Conservation (phyloP, 495 filamentous ascomycete species). For the Hypoxylon fragiforme region DNA sequence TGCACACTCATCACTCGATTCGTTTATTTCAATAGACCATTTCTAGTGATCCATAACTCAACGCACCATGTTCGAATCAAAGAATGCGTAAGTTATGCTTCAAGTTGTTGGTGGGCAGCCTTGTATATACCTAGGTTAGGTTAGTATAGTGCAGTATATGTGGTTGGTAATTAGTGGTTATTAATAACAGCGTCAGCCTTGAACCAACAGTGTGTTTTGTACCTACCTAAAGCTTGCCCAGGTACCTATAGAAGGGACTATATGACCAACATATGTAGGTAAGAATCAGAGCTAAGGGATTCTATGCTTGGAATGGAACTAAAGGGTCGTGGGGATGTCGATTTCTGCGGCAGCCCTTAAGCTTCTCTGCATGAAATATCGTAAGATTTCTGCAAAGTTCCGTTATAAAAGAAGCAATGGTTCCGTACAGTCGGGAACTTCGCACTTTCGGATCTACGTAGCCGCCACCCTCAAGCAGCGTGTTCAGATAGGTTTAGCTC, state of each 20-base stretch:
- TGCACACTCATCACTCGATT: too few species aligned
- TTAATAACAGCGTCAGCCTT: neutral
- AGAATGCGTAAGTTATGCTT: too few species aligned
- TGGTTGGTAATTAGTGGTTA: neutral
- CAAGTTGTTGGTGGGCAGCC: neutral
- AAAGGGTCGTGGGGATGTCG: conserved; percentile 3
- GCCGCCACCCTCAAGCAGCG: conserved; percentile 19
- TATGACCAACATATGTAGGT: too few species aligned
- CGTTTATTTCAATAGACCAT: too few species aligned
- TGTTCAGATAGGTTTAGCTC: conserved; percentile 19
- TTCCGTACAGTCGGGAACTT: conserved; percentile 32
- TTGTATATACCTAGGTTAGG: too few species aligned
- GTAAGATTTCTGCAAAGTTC: conserved; percentile 17
- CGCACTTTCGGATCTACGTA: conserved; percentile 21
- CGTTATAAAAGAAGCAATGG: conserved; percentile 21
- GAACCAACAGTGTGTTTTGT: too few species aligned
- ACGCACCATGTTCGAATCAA: too few species aligned
- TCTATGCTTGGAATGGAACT: too few species aligned
- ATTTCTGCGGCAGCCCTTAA: conserved; percentile 8
- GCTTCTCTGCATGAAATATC: conserved; percentile 25
- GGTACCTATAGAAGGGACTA: too few species aligned
- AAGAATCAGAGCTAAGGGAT: too few species aligned
- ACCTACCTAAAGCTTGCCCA: too few species aligned
- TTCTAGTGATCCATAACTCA: too few species aligned
- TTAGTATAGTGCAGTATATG: neutral